phyloP scores from a whole-genome alignment of 2,329 filamentous ascomycete genomes.

The Sporothrix protearum region DNA sequence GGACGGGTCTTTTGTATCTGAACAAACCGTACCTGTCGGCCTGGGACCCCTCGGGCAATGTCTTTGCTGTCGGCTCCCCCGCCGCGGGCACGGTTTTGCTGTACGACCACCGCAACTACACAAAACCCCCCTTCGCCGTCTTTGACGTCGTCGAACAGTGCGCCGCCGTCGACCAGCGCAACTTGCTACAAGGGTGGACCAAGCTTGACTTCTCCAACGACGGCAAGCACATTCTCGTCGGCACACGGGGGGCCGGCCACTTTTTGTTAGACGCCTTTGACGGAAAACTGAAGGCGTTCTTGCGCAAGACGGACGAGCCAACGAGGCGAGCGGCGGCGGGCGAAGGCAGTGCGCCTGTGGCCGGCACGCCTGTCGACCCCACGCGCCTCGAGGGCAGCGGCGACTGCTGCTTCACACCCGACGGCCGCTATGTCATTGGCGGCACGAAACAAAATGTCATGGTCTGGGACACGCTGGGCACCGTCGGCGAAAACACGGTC shows the following conservation, averaged over 20 bases:
- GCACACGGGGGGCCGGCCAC: constrained; percentile 79
- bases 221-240: constrained; percentile 79
- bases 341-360: constrained; percentile 39
- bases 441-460: constrained; percentile 71
- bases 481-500: constrained; percentile 53
- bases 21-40: constrained; percentile 77
- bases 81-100: constrained; percentile 75
- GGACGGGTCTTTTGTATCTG: constrained; percentile 75
- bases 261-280: constrained; percentile 93
- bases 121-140: constrained; percentile 81
- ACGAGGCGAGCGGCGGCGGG: constrained; percentile 53
- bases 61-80: constrained; percentile 86
- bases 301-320: constrained; percentile 56
- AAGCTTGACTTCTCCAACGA: constrained; percentile 95
- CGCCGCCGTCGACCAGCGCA: constrained; percentile 50
- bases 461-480: constrained; percentile 76
- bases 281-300: constrained; percentile 71
- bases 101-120: constrained; percentile 91
- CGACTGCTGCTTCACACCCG: constrained; percentile 84
- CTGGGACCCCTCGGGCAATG: constrained; percentile 86
- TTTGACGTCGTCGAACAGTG: constrained; percentile 71
- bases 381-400: constrained; percentile 57
- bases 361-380: constrained; percentile 36
- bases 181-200: constrained; percentile 71
- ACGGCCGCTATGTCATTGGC: constrained; percentile 83